Evolutionary conservation across 2,329 filamentous ascomycete genomes (phyloP).

Genomic region (Cladosporium austrohemisphaericum): DNA sequence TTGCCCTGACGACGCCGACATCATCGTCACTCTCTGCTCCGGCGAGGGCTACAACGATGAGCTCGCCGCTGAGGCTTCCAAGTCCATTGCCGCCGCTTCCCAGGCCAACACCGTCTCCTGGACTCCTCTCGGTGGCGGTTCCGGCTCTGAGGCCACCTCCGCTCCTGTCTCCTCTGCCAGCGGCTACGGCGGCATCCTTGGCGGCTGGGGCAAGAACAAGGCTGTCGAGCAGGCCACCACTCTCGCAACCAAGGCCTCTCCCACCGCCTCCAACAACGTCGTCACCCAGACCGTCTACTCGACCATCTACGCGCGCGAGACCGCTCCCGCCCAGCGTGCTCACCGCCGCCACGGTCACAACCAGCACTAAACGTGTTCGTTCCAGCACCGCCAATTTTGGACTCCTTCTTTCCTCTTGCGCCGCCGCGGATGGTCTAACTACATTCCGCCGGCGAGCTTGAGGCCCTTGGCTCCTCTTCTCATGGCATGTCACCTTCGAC

Average conservation of each 20-base stretch:
- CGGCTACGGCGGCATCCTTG: background rate
- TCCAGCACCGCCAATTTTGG: conserved; percentile 8
- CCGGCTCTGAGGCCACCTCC: background rate
- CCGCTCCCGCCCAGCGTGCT: conserved; percentile 6
- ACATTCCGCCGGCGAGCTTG: conserved; percentile 2
- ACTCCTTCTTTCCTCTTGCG: conserved; percentile 10
- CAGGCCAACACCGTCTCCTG: conserved; percentile 23
- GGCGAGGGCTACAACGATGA: conserved; percentile 23
- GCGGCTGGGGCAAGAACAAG: conserved; percentile 1
- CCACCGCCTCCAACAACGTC: conserved; percentile 1
- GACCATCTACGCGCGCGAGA: conserved; percentile 11
- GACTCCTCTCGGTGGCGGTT: conserved; percentile 2
- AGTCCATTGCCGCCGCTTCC: conserved; percentile 25
- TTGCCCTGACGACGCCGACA: conserved; percentile 29
- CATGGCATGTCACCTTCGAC: background rate
- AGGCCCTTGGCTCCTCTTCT: conserved; percentile 1
- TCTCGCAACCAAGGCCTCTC: conserved; percentile 11
- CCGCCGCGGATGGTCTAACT: background rate
- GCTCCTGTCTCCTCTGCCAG: background rate
- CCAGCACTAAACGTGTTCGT: conserved; percentile 7
- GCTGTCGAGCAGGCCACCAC: conserved; percentile 8
- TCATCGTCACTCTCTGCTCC: conserved; percentile 37
- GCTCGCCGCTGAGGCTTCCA: conserved; percentile 15
- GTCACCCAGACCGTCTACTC: conserved; percentile 7
- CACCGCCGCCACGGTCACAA: conserved; percentile 11